phyloP scores from a whole-genome alignment of 768 basidiomycete species.

The Omphalotus guepiniiformis region DNA sequence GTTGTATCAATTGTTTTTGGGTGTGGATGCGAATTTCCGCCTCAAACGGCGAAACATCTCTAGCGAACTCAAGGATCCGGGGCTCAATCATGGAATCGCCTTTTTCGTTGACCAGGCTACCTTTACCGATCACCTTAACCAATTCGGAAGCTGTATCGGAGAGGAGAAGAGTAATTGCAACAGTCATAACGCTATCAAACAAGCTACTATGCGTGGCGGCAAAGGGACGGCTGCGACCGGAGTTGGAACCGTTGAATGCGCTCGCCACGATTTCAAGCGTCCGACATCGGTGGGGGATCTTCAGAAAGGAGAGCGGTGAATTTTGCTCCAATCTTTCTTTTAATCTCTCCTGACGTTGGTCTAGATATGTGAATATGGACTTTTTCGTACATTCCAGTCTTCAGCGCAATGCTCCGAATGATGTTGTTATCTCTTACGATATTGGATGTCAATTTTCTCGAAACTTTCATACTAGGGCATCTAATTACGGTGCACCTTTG shows the following conservation, averaged over 20 bases:
- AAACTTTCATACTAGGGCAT: neutral
- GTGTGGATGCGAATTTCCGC: slow-evolving; percentile 29
- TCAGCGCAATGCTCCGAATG: neutral
- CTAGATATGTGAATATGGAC: neutral
- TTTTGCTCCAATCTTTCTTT: neutral
- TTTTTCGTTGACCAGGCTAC: slow-evolving; percentile 22
- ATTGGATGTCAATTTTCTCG: neutral
- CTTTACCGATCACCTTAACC: slow-evolving; percentile 14
- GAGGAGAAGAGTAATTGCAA: slow-evolving; percentile 20
- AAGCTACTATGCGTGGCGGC: slow-evolving; percentile 15
- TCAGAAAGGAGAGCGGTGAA: too few relatives aligned
- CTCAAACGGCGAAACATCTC: slow-evolving; percentile 23
- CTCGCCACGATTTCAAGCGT: slow-evolving; percentile 17
- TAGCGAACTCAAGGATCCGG: slow-evolving; percentile 21
- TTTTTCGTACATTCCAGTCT: neutral
- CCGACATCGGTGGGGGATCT: too few relatives aligned
- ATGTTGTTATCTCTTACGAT: neutral
- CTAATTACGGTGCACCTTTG: neutral
- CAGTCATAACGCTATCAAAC: slow-evolving; percentile 20
- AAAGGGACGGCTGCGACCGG: slow-evolving; percentile 17
- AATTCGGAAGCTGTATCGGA: slow-evolving; percentile 12
- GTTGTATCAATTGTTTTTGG: slow-evolving; percentile 21
- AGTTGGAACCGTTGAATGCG: slow-evolving; percentile 18
- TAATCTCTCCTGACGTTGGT: too few relatives aligned
- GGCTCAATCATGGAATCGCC: slow-evolving; percentile 21